A percentile compares a stretch with the other conserved stretches of the same genome.
phyloP scores from a whole-genome alignment of 441 rosid species.

The Adansonia rubrostipa region DNA sequence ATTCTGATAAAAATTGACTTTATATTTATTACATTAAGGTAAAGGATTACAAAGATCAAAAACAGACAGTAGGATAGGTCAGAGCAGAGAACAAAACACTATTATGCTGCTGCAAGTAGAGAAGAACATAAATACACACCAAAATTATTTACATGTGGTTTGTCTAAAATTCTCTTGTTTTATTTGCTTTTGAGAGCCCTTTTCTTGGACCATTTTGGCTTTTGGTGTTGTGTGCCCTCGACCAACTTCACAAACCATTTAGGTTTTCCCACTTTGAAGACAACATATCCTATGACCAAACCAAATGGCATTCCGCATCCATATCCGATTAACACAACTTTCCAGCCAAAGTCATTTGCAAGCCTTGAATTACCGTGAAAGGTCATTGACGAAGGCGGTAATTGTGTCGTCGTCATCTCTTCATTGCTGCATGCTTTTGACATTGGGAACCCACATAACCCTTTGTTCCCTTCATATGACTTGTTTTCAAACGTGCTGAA shows the following conservation, averaged over 20 bases:
- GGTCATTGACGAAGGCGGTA: background rate
- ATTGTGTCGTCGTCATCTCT: background rate
- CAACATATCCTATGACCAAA: background rate
- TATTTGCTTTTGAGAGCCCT: background rate
- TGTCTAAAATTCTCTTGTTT: no score
- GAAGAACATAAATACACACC: no score
- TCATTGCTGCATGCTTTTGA: background rate
- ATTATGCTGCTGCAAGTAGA: no score
- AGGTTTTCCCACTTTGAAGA: background rate
- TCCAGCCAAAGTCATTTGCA: constrained; percentile 1
- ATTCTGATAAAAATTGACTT: no score
- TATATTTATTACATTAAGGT: no score
- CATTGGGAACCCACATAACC: background rate
- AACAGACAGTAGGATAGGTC: no score
- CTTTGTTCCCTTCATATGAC: background rate
- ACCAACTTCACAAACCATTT: background rate
- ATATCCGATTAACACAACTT: constrained; percentile 8
- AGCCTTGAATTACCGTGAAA: background rate
- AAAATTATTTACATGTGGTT: no score
- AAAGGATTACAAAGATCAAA: no score
- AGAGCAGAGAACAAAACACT: no score
- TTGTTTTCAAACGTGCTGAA: constrained; percentile 14
- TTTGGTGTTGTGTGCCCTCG: background rate
- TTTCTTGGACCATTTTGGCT: background rate
- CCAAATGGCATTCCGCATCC: background rate